Evolutionary conservation across 73 alveolate genomes (phyloP), one percentile per base, ranked within the genome.

Genomic region (Paramecium tetraurelia): DNA sequence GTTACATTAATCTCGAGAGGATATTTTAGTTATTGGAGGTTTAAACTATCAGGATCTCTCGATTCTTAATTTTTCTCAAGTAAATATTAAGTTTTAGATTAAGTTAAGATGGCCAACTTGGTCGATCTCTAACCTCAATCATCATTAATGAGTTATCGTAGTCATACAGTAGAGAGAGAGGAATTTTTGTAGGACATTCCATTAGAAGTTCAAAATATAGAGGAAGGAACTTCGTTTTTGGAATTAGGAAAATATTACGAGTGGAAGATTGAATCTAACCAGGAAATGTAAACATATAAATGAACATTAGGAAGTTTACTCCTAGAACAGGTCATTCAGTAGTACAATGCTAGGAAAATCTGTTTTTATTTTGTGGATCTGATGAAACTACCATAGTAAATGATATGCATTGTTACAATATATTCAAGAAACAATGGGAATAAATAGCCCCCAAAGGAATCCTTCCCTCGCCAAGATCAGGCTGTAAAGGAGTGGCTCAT

Each of bases 321-420:
- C 90, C 90, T 22, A 80, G 90, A 80, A 80, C 90, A n/a, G 90
- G 90, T 22, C 90, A 80, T n/a, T 80, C 90, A 22, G 90, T 80
- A 24, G 90, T 80, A 24, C 18, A 80, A 24, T 44, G 70, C 21
- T 48, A 24, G 24, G 90, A 80, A 16, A 43, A 44, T 14, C 57
- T 80, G n/a, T 31, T 14, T 41, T 46, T 80, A 48, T 80, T 80
- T 80, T 41, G 90, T 80, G 90, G 90, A 22, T 41, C 90, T 43
- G 90, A 80, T 80, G 90, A 80, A 6, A 22, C 46, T 1, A 80
- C 90, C 7, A 80, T 80, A 20, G 71, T 22, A 10, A 80, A 80
- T 80, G 90, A 80, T 44, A 44, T 80, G 90, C 57, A 80, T 46
- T 20, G 16, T 20, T 80, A 80, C 46, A 21, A 41, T 41, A 1